Evolutionary conservation across 129 eudicot species (phyloP).

Genomic region (Lonicera japonica): DNA sequence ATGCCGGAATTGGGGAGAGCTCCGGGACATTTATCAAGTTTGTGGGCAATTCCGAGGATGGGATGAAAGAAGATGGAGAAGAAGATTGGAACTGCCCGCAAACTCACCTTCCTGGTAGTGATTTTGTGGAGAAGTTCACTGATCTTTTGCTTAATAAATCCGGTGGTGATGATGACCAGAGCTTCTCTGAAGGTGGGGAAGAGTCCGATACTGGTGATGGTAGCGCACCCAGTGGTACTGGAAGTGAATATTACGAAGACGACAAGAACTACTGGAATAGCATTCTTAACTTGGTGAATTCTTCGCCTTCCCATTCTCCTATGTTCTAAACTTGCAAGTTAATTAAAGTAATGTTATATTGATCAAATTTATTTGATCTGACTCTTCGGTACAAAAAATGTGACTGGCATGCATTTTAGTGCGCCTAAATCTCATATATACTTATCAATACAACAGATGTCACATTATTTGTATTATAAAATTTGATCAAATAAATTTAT

Average conservation of each 20-base stretch:
- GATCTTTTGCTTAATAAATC: constrained; percentile 51
- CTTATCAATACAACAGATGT: too few species aligned
- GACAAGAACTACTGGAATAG: constrained; percentile 71
- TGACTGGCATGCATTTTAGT: too few species aligned
- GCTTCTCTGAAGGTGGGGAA: constrained; percentile 28
- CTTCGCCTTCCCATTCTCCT: constrained; percentile 53
- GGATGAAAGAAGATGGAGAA: constrained; percentile 32
- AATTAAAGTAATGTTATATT: neutral
- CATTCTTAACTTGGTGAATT: constrained; percentile 55
- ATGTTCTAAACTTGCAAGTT: constrained; percentile 18
- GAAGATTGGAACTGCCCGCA: constrained; percentile 17
- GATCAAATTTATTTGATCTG: too few species aligned
- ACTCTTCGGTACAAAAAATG: too few species aligned
- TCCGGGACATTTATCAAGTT: constrained; percentile 41
- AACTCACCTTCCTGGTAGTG: constrained; percentile 22
- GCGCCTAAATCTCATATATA: too few species aligned
- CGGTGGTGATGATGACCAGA: constrained; percentile 14
- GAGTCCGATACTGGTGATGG: constrained; percentile 22
- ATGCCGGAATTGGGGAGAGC: constrained; percentile 38
- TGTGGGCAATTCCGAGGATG: constrained; percentile 44
- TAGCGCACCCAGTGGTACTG: constrained; percentile 12
- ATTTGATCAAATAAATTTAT: too few species aligned
- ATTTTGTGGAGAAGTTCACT: constrained; percentile 67
- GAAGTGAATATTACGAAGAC: constrained; percentile 28
- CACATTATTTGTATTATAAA: too few species aligned